Evolutionary conservation across 2,329 filamentous ascomycete species (phyloP).

Genomic region (Sporothrix sp.): DNA sequence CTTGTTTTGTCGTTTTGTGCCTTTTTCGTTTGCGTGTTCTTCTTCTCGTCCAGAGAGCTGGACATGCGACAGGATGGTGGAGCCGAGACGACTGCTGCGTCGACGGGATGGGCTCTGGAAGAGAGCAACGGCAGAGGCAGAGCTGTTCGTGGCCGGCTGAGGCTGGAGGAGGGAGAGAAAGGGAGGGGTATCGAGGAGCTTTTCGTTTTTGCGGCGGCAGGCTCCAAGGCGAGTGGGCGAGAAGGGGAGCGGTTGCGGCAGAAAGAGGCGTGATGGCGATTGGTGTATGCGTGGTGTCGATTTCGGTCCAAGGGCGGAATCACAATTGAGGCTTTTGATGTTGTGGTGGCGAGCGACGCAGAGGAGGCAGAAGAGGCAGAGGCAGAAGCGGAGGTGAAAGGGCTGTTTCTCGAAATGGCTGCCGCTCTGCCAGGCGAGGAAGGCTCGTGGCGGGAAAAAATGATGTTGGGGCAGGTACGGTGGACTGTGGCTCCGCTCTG

Average conservation of each 20-base stretch:
- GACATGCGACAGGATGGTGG: too few species aligned
- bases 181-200: background rate
- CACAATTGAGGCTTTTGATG: constrained; percentile 2
- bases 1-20: too few species aligned
- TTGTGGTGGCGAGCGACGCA: background rate
- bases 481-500: too few species aligned
- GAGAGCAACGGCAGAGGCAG: background rate
- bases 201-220: background rate
- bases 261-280: background rate
- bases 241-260: background rate
- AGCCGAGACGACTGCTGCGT: too few species aligned
- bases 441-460: background rate
- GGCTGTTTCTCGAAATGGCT: too few species aligned
- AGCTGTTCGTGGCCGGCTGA: background rate
- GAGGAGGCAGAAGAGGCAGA: background rate
- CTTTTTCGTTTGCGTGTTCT: too few species aligned
- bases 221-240: background rate
- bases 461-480: too few species aligned
- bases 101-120: too few species aligned
- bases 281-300: background rate
- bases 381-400: background rate
- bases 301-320: constrained; percentile 8
- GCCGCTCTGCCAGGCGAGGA: too few species aligned
- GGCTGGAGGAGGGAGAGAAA: background rate
- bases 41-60: too few species aligned